A percentile compares a stretch with the other conserved stretches of the same genome.
Evolutionary conservation across 257 asterid species (phyloP).

Genomic region (Solanum medicagineum): DNA sequence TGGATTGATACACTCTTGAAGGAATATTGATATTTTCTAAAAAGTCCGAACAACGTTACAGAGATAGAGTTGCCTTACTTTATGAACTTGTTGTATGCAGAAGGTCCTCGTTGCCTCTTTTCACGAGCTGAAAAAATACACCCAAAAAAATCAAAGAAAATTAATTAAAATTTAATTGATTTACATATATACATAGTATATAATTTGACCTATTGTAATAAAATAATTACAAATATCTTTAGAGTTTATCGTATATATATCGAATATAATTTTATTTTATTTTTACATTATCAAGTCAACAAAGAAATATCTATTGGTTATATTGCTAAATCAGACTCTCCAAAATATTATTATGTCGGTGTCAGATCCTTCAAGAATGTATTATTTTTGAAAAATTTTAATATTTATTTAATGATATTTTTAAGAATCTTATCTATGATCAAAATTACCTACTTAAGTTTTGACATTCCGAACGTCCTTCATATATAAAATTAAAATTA

Average conservation of each 20-base stretch:
- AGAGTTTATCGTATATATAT: not conserved
- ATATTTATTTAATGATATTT: not conserved
- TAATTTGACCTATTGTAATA: not conserved
- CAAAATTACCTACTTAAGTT: accelerated
- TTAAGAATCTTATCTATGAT: not conserved
- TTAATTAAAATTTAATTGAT: not conserved
- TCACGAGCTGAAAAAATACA: conserved; percentile 55
- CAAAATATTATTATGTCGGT: not conserved
- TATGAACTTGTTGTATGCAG: conserved; percentile 89
- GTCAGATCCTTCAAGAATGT: too few species aligned
- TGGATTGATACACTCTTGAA: not conserved
- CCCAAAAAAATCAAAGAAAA: not conserved
- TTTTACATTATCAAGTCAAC: not conserved
- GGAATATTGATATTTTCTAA: not conserved
- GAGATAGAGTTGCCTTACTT: conserved; percentile 28
- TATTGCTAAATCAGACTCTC: not conserved
- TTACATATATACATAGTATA: not conserved
- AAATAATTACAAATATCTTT: not conserved
- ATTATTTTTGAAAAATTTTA: too few species aligned
- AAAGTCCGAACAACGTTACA: not conserved
- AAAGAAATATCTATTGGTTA: not conserved
- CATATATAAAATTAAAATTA: not conserved
- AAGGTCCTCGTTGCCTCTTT: conserved; percentile 82
- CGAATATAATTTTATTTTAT: not conserved
- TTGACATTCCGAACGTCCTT: too few species aligned